Evolutionary conservation across 179 eudicot species (phyloP).

Genomic region (Dionaea muscipula): DNA sequence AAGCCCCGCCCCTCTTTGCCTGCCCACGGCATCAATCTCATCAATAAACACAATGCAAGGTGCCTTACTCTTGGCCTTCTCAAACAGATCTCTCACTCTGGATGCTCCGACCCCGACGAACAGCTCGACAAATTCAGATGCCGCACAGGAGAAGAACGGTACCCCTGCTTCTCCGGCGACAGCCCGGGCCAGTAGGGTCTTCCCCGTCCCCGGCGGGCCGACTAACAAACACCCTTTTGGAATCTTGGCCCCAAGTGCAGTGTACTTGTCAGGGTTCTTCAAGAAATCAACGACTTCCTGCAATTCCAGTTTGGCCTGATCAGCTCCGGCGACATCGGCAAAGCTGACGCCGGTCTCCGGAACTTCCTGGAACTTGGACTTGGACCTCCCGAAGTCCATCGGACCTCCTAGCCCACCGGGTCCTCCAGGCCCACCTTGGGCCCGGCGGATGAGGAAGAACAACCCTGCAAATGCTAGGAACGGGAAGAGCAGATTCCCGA

Average conservation of each 20-base stretch:
- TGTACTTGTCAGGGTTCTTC: conserved; percentile 95
- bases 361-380: conserved; percentile 97
- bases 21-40: conserved; percentile 96
- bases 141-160: conserved; percentile 90
- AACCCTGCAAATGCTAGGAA: conserved; percentile 78
- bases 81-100: conserved; percentile 88
- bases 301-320: conserved; percentile 83
- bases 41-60: conserved; percentile 99
- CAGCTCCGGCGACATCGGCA: conserved; percentile 94
- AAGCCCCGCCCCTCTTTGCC: conserved; percentile 94
- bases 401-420: conserved; percentile 99
- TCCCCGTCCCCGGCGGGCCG: conserved; percentile 96
- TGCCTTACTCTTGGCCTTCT: conserved; percentile 89
- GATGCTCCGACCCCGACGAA: conserved; percentile 99
- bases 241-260: conserved; percentile 85
- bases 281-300: conserved; percentile 96
- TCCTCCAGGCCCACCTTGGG: conserved; percentile 95
- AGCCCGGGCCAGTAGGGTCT: conserved; percentile 81
- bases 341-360: conserved; percentile 89
- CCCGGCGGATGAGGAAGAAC: conserved; percentile 63
- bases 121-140: conserved; percentile 91
- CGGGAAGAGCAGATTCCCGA: conserved; percentile 81
- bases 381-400: conserved; percentile 94
- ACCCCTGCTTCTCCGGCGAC: conserved; percentile 90
- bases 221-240: conserved; percentile 91